Conservation (phyloP, 768 basidiomycete genomes). For the Kwoniella sp. region DNA sequence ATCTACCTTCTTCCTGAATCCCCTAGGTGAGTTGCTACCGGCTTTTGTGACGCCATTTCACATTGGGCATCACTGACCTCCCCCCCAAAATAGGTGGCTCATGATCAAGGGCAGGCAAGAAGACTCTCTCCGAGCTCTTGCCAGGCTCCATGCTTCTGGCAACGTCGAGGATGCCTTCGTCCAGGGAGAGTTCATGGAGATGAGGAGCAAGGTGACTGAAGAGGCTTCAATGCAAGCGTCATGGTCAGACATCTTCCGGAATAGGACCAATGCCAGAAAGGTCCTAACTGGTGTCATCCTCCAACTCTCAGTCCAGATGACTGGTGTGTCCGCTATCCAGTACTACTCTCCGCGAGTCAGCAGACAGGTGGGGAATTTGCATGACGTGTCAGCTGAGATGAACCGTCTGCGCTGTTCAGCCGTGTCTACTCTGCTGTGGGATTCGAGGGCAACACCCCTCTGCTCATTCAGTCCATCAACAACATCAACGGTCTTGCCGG, state of each 20-base stretch:
- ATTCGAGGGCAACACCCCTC: slow-evolving; percentile 27
- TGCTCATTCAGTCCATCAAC: slow-evolving; percentile 74
- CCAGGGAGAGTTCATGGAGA: slow-evolving; percentile 57
- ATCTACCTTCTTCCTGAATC: slow-evolving; percentile 63
- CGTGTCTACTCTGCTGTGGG: slow-evolving; percentile 15
- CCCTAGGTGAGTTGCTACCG: slow-evolving; percentile 50
- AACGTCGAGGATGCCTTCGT: slow-evolving; percentile 61
- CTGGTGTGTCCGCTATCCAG: slow-evolving; percentile 64
- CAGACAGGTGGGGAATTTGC: too few relatives aligned
- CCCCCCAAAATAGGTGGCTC: slow-evolving; percentile 57
- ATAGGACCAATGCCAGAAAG: slow-evolving; percentile 20
- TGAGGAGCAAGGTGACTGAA: slow-evolving; percentile 57
- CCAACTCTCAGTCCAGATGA: slow-evolving; percentile 61
- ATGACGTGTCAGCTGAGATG: too few relatives aligned
- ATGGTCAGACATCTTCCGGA: slow-evolving; percentile 26
- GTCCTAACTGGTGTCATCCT: not conserved
- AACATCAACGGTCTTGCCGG: slow-evolving; percentile 66
- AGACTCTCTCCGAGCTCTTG: slow-evolving; percentile 59
- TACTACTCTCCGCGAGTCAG: slow-evolving; percentile 57
- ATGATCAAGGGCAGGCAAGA: slow-evolving; percentile 62
- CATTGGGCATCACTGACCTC: not conserved
- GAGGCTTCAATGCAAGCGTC: slow-evolving; percentile 52
- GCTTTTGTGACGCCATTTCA: not conserved
- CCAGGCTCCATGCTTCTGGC: slow-evolving; percentile 63
- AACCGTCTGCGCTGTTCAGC: not conserved